Percentiles rank a stretch among this genome's conserved stretches.
Conservation (phyloP, 805 yeast genomes). For the Zygoascus tannicola region DNA sequence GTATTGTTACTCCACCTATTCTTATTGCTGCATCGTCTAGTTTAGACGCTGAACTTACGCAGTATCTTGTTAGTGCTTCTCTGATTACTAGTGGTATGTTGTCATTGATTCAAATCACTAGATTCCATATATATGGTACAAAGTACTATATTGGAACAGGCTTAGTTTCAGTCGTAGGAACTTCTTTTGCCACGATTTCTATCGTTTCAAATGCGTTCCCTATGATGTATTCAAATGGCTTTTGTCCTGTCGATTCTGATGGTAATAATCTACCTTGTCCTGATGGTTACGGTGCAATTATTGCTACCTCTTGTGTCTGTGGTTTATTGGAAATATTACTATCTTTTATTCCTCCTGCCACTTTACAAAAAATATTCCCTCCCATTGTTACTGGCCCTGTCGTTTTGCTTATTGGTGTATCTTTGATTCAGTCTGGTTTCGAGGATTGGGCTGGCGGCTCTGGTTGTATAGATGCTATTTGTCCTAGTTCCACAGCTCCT, state of each 20-base stretch:
- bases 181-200: slow-evolving; percentile 80
- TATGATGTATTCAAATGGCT: slow-evolving; percentile 65
- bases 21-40: slow-evolving; percentile 58
- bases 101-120: slow-evolving; percentile 66
- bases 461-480: slow-evolving; percentile 34
- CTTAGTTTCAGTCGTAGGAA: slow-evolving; percentile 79
- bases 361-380: slow-evolving; percentile 69
- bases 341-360: slow-evolving; percentile 68
- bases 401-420: slow-evolving; percentile 71
- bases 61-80: slow-evolving; percentile 63
- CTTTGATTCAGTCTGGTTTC: slow-evolving; percentile 62
- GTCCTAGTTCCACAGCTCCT: slow-evolving; percentile 45
- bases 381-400: slow-evolving; percentile 92
- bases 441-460: slow-evolving; percentile 85
- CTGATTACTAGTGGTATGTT: slow-evolving; percentile 63
- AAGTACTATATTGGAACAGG: slow-evolving; percentile 82
- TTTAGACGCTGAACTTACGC: slow-evolving; percentile 39
- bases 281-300: slow-evolving; percentile 79
- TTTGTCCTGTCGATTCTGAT: slow-evolving; percentile 51
- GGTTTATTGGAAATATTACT: slow-evolving; percentile 62
- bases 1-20: slow-evolving; percentile 77
- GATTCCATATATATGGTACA: slow-evolving; percentile 67
- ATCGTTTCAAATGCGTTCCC: slow-evolving; percentile 71
- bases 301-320: slow-evolving; percentile 74
- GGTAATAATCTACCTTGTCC: slow-evolving; percentile 74